A percentile compares a stretch with the other conserved stretches of the same genome.
phyloP scores from a whole-genome alignment of 306 rosid species.

The Calophaca sinica region DNA sequence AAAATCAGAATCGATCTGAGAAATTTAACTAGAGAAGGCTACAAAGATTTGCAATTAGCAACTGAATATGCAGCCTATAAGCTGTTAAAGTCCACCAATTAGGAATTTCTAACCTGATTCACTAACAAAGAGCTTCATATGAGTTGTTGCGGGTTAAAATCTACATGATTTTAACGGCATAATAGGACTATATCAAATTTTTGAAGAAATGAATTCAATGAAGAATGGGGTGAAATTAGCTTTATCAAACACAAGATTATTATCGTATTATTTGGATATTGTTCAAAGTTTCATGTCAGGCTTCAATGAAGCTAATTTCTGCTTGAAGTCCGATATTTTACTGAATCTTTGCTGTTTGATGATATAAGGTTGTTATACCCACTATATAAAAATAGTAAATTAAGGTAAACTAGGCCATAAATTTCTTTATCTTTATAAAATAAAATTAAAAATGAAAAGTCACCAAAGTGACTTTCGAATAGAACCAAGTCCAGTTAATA shows the following conservation, averaged over 20 bases:
- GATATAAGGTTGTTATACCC: no score
- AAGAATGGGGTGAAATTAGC: neutral
- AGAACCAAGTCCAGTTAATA: no score
- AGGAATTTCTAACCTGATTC: neutral
- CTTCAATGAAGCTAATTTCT: no score
- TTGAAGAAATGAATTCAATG: neutral
- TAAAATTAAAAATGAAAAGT: no score
- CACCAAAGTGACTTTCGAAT: no score
- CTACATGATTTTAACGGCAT: neutral
- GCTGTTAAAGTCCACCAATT: neutral
- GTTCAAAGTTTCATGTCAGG: no score
- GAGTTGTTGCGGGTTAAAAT: neutral
- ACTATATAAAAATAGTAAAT: no score
- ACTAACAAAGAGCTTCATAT: neutral
- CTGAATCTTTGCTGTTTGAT: no score
- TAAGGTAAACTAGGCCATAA: no score
- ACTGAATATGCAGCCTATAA: conserved; percentile 13
- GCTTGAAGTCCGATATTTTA: no score
- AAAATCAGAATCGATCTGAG: conserved; percentile 13
- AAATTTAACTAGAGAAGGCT: neutral
- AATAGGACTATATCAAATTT: conserved; percentile 1
- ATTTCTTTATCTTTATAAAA: no score
- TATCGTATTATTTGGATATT: neutral
- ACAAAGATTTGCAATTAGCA: no score
- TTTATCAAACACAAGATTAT: neutral